Percentiles rank a stretch among this genome's conserved stretches.
phyloP scores from a whole-genome alignment of 345 rosid genomes.

The Eucalyptus grandis region DNA sequence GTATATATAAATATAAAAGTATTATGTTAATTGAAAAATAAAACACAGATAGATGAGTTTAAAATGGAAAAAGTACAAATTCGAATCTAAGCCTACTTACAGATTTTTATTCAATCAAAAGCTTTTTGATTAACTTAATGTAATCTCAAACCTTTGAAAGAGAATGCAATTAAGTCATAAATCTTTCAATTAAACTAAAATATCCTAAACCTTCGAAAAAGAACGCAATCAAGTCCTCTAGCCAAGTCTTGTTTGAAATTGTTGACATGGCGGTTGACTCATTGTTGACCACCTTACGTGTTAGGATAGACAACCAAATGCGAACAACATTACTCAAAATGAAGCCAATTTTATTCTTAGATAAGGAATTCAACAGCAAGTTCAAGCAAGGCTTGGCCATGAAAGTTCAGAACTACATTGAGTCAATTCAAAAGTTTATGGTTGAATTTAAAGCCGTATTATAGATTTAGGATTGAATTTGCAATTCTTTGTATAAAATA shows the following conservation, averaged over 20 bases:
- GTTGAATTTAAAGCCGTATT: accelerated
- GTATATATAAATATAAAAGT: neutral
- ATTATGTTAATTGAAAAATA: neutral
- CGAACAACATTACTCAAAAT: neutral
- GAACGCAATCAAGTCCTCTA: accelerated
- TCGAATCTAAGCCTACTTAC: accelerated
- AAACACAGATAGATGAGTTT: neutral
- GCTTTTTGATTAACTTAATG: neutral
- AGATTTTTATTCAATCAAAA: accelerated
- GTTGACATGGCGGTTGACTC: neutral
- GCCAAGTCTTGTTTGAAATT: neutral
- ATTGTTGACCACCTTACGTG: accelerated
- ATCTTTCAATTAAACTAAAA: too few species aligned
- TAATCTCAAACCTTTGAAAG: neutral
- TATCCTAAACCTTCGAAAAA: neutral
- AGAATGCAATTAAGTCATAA: neutral
- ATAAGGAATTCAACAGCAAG: neutral
- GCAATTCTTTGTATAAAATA: neutral
- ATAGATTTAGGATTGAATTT: accelerated
- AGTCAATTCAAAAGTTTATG: neutral
- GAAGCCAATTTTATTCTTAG: neutral
- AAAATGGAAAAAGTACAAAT: accelerated
- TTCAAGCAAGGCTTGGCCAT: neutral
- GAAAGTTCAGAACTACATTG: neutral
- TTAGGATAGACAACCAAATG: accelerated